A percentile compares a stretch with the other conserved stretches of the same genome.
These are phyloP conservation scores for Serpula lacrymans DNA, from an alignment of 768 basidiomycete genomes.

Conservation along the genomic window DNA sequence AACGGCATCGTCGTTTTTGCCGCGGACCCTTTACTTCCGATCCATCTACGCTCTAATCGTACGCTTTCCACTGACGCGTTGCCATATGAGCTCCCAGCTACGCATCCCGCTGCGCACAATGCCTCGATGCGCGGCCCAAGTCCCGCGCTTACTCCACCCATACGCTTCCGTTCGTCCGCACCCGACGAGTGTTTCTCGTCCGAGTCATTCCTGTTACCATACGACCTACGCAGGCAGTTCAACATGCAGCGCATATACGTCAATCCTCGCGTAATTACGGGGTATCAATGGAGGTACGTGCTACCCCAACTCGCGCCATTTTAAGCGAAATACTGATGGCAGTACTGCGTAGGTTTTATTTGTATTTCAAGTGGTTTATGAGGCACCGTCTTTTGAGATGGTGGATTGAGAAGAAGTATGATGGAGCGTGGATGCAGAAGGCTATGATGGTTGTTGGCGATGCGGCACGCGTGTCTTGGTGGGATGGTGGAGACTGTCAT, in stretches of 20 bases:
- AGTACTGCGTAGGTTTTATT: conserved; percentile 24
- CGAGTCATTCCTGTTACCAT: conserved; percentile 40
- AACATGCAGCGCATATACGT: conserved; percentile 33
- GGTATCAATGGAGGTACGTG: conserved; percentile 33
- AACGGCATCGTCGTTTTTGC: conserved; percentile 41
- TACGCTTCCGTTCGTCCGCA: conserved; percentile 27
- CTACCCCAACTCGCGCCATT: not conserved
- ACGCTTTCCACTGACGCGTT: conserved; percentile 34
- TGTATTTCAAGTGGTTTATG: conserved; percentile 34
- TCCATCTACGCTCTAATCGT: conserved; percentile 33
- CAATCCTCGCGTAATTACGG: conserved; percentile 38
- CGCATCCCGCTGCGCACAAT: conserved; percentile 24
- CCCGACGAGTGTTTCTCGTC: conserved; percentile 32
- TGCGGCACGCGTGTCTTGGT: conserved; percentile 10
- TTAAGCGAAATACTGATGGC: not conserved
- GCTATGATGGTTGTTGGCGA: conserved; percentile 36
- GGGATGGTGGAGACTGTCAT: conserved; percentile 9
- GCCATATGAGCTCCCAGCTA: conserved; percentile 19
- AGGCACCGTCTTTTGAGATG: conserved; percentile 37
- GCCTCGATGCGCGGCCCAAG: conserved; percentile 14
- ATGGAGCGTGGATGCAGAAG: conserved; percentile 36
- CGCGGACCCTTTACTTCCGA: conserved; percentile 39
- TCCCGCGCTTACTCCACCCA: conserved; percentile 29
- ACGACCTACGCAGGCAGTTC: conserved; percentile 39
- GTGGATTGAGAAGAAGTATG: conserved; percentile 37